Percentiles rank a stretch among this genome's conserved stretches.
Evolutionary conservation across 345 rosid genomes (phyloP).

Genomic region (Isatis tinctoria): DNA sequence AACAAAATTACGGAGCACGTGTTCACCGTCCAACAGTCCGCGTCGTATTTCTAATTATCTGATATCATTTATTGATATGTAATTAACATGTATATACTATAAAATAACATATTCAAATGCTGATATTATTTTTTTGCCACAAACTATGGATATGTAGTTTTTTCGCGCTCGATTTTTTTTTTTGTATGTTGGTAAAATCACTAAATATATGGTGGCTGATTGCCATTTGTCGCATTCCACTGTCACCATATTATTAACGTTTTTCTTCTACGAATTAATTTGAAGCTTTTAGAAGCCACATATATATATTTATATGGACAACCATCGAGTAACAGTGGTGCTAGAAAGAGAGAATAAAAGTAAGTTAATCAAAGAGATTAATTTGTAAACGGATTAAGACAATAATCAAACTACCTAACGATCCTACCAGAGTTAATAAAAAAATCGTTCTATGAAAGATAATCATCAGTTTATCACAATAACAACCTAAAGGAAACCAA

Average conservation of each 20-base stretch:
- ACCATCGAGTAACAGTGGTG: not conserved
- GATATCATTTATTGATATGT: too few species aligned
- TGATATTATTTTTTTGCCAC: not conserved
- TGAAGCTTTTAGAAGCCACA: not conserved
- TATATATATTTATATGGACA: not conserved
- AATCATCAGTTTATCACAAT: too few species aligned
- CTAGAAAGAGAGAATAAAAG: not conserved
- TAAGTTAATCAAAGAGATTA: not conserved
- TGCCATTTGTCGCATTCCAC: slow-evolving; percentile 8
- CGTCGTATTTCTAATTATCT: not conserved
- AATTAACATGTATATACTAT: too few species aligned
- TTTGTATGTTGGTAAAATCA: slow-evolving; percentile 11
- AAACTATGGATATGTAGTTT: not conserved
- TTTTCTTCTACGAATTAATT: not conserved
- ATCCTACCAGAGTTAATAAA: not conserved
- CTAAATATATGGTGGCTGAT: not conserved
- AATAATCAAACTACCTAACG: not conserved
- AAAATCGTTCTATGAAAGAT: too few species aligned
- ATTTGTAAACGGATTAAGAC: not conserved
- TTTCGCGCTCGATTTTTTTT: not conserved
- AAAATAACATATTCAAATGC: not conserved
- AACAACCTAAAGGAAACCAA: too few species aligned
- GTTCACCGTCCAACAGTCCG: not conserved
- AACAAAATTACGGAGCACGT: not conserved
- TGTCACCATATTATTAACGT: not conserved